Conservation (phyloP, 2,329 filamentous ascomycete genomes). For the Neurospora sp. region DNA sequence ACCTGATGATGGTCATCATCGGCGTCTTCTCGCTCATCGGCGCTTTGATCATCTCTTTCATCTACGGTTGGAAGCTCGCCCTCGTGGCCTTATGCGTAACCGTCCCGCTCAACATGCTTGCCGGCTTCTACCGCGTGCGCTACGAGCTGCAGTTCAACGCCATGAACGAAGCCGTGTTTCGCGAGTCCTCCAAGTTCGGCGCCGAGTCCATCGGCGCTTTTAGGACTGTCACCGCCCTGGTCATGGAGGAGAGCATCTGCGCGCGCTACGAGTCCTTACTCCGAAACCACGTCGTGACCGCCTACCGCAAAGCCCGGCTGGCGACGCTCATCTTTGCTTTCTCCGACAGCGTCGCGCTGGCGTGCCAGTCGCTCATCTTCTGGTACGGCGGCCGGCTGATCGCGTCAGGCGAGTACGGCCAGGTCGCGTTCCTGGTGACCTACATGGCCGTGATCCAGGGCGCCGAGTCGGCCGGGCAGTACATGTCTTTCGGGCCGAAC, state of each 20-base stretch:
- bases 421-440: slow-evolving; percentile 41
- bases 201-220: slow-evolving; percentile 66
- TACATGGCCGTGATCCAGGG: slow-evolving; percentile 60
- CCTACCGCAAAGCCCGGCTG: slow-evolving; percentile 51
- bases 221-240: slow-evolving; percentile 60
- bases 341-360: slow-evolving; percentile 56
- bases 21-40: slow-evolving; percentile 57
- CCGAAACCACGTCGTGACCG: slow-evolving; percentile 44
- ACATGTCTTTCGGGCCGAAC: slow-evolving; percentile 58
- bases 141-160: slow-evolving; percentile 59
- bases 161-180: slow-evolving; percentile 58
- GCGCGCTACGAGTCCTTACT: slow-evolving; percentile 51
- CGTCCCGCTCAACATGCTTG: slow-evolving; percentile 37
- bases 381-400: slow-evolving; percentile 57
- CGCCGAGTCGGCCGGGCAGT: slow-evolving; percentile 55
- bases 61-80: slow-evolving; percentile 68
- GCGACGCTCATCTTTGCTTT: slow-evolving; percentile 58
- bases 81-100: slow-evolving; percentile 56
- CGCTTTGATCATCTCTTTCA: slow-evolving; percentile 55
- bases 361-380: slow-evolving; percentile 53
- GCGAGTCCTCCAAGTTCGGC: slow-evolving; percentile 63
- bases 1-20: slow-evolving; percentile 52
- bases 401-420: slow-evolving; percentile 31
- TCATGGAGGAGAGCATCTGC: slow-evolving; percentile 57
- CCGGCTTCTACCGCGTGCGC: slow-evolving; percentile 41